Evolutionary conservation across 495 filamentous ascomycete genomes (phyloP).

Genomic region (Amniculicola lignicola): DNA sequence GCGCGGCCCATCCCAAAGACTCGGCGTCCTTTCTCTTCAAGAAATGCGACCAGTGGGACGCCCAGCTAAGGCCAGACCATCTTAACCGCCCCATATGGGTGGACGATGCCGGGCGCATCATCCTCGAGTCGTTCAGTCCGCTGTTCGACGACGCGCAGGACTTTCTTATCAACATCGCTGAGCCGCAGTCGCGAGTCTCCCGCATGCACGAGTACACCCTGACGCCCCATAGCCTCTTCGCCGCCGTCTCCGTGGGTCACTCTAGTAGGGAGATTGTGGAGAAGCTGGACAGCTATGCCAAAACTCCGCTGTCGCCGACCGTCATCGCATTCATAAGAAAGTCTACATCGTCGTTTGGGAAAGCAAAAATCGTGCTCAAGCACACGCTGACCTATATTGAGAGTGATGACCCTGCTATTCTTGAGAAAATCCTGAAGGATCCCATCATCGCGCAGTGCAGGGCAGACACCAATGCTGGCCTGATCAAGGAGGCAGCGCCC

Average conservation of each 20-base stretch:
- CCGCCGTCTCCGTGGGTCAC: slow-evolving; percentile 88
- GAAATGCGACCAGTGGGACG: slow-evolving; percentile 75
- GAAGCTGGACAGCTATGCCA: slow-evolving; percentile 80
- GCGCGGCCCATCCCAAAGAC: slow-evolving; percentile 36
- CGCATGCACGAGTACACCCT: slow-evolving; percentile 91
- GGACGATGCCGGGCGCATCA: slow-evolving; percentile 76
- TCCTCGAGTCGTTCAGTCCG: slow-evolving; percentile 92
- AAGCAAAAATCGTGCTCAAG: slow-evolving; percentile 92
- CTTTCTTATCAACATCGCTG: slow-evolving; percentile 92
- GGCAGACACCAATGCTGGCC: slow-evolving; percentile 62
- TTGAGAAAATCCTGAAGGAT: slow-evolving; percentile 78
- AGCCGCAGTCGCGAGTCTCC: slow-evolving; percentile 81
- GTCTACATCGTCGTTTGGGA: slow-evolving; percentile 86
- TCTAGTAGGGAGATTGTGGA: slow-evolving; percentile 85
- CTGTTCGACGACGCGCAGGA: slow-evolving; percentile 81
- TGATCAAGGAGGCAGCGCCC: slow-evolving; percentile 75
- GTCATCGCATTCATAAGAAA: slow-evolving; percentile 76
- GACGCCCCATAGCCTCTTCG: slow-evolving; percentile 88
- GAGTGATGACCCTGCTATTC: slow-evolving; percentile 76
- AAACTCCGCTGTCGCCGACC: slow-evolving; percentile 75
- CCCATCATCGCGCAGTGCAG: slow-evolving; percentile 63
- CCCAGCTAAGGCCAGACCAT: slow-evolving; percentile 83
- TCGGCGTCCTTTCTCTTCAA: slow-evolving; percentile 52
- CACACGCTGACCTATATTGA: slow-evolving; percentile 93
- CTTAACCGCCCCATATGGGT: slow-evolving; percentile 88